Conservation (phyloP, 257 asterid species). For the Haberlea rhodopensis region DNA sequence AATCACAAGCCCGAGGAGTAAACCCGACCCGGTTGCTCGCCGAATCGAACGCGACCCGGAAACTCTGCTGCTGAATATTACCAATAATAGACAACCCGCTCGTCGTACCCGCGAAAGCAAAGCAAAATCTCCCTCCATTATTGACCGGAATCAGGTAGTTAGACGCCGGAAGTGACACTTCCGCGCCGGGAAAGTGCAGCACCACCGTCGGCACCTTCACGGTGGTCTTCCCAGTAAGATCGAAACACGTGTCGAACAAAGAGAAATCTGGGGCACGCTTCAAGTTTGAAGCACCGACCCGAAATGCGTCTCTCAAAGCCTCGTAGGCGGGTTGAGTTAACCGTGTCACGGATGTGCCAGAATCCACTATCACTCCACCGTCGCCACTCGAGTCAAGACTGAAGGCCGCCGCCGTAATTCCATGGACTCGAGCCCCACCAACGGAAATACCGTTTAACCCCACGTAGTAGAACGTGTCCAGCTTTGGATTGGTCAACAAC, state of each 20-base stretch:
- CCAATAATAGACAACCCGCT: constrained; percentile 66
- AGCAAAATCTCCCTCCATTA: constrained; percentile 63
- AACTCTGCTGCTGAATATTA: constrained; percentile 70
- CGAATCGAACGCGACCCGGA: constrained; percentile 63
- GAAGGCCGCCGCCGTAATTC: constrained; percentile 53
- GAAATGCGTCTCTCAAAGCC: constrained; percentile 67
- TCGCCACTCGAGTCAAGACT: constrained; percentile 50
- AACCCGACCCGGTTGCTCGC: constrained; percentile 60
- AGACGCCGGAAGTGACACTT: constrained; percentile 84
- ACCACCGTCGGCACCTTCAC: constrained; percentile 91
- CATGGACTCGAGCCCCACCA: constrained; percentile 62
- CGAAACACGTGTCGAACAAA: constrained; percentile 80
- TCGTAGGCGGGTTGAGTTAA: constrained; percentile 72
- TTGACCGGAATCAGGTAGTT: constrained; percentile 91
- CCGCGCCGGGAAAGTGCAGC: constrained; percentile 72
- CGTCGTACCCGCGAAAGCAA: constrained; percentile 82
- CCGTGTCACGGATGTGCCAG: constrained; percentile 87
- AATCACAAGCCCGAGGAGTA: constrained; percentile 47
- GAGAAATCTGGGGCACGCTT: constrained; percentile 52
- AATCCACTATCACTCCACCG: constrained; percentile 84
- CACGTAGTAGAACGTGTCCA: constrained; percentile 78
- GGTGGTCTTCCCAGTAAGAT: constrained; percentile 69
- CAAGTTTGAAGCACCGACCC: constrained; percentile 50
- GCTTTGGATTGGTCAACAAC: constrained; percentile 54
- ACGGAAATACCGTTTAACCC: constrained; percentile 70